These are phyloP conservation scores for Aurifilum marmelostoma DNA, from an alignment of 2,329 filamentous ascomycete genomes.

Conservation along the genomic window DNA sequence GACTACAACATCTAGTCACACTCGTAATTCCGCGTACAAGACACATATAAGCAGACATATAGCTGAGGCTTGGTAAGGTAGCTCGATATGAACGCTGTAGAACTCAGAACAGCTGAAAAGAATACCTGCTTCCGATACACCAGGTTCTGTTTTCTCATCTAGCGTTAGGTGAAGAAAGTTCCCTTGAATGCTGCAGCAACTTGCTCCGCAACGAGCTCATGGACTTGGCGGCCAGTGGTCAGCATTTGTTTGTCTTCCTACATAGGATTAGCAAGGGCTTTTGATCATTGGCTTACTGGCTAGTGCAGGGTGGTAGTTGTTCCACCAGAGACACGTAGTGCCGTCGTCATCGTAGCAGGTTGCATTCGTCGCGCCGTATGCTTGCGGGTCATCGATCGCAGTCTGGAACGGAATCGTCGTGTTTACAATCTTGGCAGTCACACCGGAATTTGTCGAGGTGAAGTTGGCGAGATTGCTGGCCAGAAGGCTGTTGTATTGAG, in stretches of 20 bases:
- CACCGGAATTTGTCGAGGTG: conserved; percentile 39
- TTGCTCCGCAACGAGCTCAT: conserved; percentile 44
- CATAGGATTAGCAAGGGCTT: too few species aligned
- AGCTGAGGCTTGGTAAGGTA: not conserved
- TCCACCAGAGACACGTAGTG: conserved; percentile 49
- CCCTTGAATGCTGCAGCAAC: conserved; percentile 40
- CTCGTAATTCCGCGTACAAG: not conserved
- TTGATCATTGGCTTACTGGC: conserved; percentile 39
- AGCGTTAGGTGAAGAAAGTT: conserved; percentile 36
- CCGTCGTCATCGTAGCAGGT: conserved; percentile 48
- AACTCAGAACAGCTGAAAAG: too few species aligned
- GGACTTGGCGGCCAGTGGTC: not conserved
- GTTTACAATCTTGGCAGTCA: conserved; percentile 43
- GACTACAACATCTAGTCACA: not conserved
- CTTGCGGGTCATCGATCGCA: conserved; percentile 45
- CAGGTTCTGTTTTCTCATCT: conserved; percentile 24
- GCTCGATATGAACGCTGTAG: not conserved
- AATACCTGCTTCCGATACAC: not conserved
- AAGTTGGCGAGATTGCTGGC: conserved; percentile 38
- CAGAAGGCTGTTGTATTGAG: conserved; percentile 44
- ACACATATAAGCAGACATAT: not conserved
- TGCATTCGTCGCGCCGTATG: conserved; percentile 47
- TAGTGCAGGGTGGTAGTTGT: conserved; percentile 47
- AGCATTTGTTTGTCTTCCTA: not conserved
- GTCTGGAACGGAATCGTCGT: conserved; percentile 46